Conservation (phyloP, 805 yeast species). For the Saccharomyces eubayanus region DNA sequence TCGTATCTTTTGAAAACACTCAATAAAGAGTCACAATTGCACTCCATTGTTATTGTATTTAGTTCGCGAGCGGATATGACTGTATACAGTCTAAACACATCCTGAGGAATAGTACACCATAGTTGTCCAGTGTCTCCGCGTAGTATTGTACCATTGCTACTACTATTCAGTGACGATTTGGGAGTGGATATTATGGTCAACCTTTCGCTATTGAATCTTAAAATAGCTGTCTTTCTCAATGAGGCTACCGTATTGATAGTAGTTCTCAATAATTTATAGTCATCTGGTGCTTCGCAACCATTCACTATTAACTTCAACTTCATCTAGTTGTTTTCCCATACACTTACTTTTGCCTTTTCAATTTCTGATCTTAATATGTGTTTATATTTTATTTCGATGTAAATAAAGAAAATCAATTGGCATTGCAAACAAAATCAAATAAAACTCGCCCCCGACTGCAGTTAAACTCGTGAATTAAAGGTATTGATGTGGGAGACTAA, state of each 20-base stretch:
- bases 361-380: neutral
- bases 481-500: neutral
- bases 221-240: slow-evolving; percentile 26
- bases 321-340: slow-evolving; percentile 10
- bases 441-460: neutral
- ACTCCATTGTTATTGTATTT: slow-evolving; percentile 27
- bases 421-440: neutral
- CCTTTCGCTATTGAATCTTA: slow-evolving; percentile 27
- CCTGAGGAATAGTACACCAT: slow-evolving; percentile 29
- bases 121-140: slow-evolving; percentile 27
- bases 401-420: neutral
- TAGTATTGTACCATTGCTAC: slow-evolving; percentile 10
- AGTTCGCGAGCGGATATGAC: slow-evolving; percentile 24
- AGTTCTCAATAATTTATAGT: slow-evolving; percentile 26
- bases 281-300: slow-evolving; percentile 26
- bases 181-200: slow-evolving; percentile 28
- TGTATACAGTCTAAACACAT: slow-evolving; percentile 23
- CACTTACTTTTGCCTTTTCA: neutral
- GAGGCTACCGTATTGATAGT: slow-evolving; percentile 27
- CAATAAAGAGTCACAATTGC: slow-evolving; percentile 25
- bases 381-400: neutral
- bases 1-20: slow-evolving; percentile 28
- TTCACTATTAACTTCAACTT: slow-evolving; percentile 24
- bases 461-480: neutral
- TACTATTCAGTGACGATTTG: slow-evolving; percentile 7